These are phyloP conservation scores for Periglandula ipomoeae DNA, from an alignment of 2,329 filamentous ascomycete genomes.

Conservation along the genomic window DNA sequence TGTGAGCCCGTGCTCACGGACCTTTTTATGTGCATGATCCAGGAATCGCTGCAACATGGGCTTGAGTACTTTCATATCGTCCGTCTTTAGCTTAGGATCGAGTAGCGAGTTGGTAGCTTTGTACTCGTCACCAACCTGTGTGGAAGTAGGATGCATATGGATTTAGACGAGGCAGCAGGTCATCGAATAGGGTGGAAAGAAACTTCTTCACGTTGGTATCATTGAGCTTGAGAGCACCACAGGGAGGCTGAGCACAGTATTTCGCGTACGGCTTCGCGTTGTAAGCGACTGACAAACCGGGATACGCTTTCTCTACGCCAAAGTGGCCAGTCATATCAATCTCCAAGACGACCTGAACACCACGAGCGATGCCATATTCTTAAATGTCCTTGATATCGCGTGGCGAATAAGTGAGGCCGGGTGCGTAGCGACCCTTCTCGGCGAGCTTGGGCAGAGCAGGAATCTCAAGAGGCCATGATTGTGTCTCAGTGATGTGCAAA, in stretches of 20 bases:
- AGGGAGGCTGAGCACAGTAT: slow-evolving; percentile 55
- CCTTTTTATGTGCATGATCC: slow-evolving; percentile 56
- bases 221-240: slow-evolving; percentile 69
- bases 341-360: slow-evolving; percentile 51
- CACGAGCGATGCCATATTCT: slow-evolving; percentile 55
- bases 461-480: slow-evolving; percentile 79
- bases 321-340: slow-evolving; percentile 54
- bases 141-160: slow-evolving; percentile 72
- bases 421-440: slow-evolving; percentile 62
- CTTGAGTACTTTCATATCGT: slow-evolving; percentile 53
- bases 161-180: slow-evolving; percentile 62
- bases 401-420: slow-evolving; percentile 57
- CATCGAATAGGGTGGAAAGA: slow-evolving; percentile 61
- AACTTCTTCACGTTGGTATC: slow-evolving; percentile 61
- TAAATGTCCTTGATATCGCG: slow-evolving; percentile 58
- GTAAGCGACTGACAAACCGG: slow-evolving; percentile 46
- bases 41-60: slow-evolving; percentile 74
- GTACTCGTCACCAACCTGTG: slow-evolving; percentile 79
- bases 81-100: slow-evolving; percentile 63
- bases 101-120: slow-evolving; percentile 58
- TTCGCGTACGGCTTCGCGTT: slow-evolving; percentile 45
- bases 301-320: slow-evolving; percentile 45
- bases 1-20: slow-evolving; percentile 54
- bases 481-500: slow-evolving; percentile 72
- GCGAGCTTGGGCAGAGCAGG: slow-evolving; percentile 62